Evolutionary conservation across 768 basidiomycete species (phyloP).

Genomic region (Amanita muscaria): DNA sequence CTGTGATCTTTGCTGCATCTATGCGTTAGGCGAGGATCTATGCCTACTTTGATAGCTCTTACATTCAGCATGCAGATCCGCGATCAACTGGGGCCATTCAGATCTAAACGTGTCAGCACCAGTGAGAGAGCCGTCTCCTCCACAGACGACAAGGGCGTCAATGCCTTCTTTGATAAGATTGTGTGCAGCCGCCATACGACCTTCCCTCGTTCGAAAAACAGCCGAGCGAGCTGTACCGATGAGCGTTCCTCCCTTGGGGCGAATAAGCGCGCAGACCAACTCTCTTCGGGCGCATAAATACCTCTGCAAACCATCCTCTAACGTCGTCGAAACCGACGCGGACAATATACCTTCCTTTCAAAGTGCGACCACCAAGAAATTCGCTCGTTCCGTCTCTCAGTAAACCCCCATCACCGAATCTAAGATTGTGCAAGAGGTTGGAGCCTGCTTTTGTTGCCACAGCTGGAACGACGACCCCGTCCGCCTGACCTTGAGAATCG

Average conservation of each 20-base stretch:
- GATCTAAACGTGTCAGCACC: slow-evolving; percentile 90
- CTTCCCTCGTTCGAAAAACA: slow-evolving; percentile 79
- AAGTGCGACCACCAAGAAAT: slow-evolving; percentile 52
- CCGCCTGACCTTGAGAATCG: slow-evolving; percentile 10
- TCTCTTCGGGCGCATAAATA: slow-evolving; percentile 21
- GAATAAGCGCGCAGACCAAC: neutral
- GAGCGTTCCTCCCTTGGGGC: slow-evolving; percentile 76
- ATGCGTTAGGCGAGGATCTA: slow-evolving; percentile 4
- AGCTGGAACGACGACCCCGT: slow-evolving; percentile 2
- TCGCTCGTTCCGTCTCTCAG: slow-evolving; percentile 80
- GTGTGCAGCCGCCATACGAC: slow-evolving; percentile 78
- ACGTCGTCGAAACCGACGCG: slow-evolving; percentile 98
- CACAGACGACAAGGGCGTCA: slow-evolving; percentile 93
- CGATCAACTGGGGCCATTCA: slow-evolving; percentile 89
- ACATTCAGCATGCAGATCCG: slow-evolving; percentile 44
- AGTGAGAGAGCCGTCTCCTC: slow-evolving; percentile 94
- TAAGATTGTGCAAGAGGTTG: slow-evolving; percentile 42
- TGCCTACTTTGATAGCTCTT: neutral
- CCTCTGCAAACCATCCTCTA: slow-evolving; percentile 88
- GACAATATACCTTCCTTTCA: slow-evolving; percentile 90
- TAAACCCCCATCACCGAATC: slow-evolving; percentile 75
- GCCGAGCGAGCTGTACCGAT: slow-evolving; percentile 89
- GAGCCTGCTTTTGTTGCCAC: slow-evolving; percentile 7
- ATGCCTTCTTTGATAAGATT: slow-evolving; percentile 97
- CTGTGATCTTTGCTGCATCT: slow-evolving; percentile 57